These are phyloP conservation scores for Solanum neorickii DNA, from an alignment of 257 asterid genomes.

Conservation along the genomic window DNA sequence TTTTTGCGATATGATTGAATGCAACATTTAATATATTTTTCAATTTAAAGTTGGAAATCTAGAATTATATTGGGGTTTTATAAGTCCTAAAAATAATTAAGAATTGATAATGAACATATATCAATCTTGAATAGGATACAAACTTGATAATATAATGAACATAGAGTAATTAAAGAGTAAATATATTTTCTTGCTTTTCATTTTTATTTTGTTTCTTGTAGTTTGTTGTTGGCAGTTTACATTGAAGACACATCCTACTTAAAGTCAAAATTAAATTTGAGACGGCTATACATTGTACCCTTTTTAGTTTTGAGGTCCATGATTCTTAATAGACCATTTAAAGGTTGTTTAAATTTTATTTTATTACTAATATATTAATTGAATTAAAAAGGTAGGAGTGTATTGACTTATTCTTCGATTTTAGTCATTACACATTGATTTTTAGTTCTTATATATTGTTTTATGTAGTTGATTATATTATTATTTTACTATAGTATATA, in stretches of 20 bases:
- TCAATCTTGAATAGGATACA: neutral
- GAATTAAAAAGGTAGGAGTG: neutral
- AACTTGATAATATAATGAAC: neutral
- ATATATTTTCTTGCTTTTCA: neutral
- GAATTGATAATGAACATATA: neutral
- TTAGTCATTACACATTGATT: neutral
- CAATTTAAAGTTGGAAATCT: neutral
- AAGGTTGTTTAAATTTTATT: neutral
- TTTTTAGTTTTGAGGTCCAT: neutral
- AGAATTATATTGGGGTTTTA: neutral
- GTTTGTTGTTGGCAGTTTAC: neutral
- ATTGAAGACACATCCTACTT: neutral
- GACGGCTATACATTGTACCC: neutral
- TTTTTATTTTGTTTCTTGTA: neutral
- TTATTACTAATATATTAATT: neutral
- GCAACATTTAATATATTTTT: neutral
- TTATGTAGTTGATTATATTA: neutral
- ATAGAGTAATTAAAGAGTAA: neutral
- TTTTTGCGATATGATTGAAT: neutral
- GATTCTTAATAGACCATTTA: neutral
- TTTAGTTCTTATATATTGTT: neutral
- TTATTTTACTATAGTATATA: too few species aligned
- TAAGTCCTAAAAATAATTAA: neutral
- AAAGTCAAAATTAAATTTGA: neutral
- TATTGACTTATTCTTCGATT: neutral